Evolutionary conservation across 2,329 filamentous ascomycete species (phyloP), one percentile per base, ranked within the genome.

Genomic region (Periconia sp.): DNA sequence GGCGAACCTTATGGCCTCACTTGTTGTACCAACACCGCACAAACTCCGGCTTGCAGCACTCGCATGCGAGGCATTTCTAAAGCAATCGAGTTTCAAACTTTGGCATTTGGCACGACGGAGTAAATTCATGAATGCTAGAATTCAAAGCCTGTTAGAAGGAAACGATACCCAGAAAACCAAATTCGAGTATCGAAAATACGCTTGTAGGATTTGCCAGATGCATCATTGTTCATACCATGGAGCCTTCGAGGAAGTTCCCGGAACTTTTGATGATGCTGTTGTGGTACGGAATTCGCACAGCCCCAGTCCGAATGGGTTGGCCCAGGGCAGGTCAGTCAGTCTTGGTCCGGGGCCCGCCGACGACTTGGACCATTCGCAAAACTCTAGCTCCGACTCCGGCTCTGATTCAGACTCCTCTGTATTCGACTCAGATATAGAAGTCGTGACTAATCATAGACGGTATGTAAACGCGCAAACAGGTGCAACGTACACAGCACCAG

Each of bases 171-270:
- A 56, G 13, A 47, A 41, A 11, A 23, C 33, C 3, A 27, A 57
- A 6, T 65, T 63, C 40, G 54, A 51, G 9, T 72, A 63, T 44
- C 59, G 61, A n/a, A 52, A 47, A 13, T 43, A 53, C 11, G 53
- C 59, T 14, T 74, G 71, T 54, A 62, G 65, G 37, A 59, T 73
- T 8, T 74, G 71, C 52, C 64, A 70, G 41, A 43, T 67, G 68
- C 70, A 74, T 45, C 57, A 73, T 20, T 79, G 77, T 50, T 65
- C 69, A 1, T 71, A 71, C 31, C 77, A 79, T 52, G 77, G 77
- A 1, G 73, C 75, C 45, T 60, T 76, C 1, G 59, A 63, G 37
- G 73, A 79, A 27, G 20, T 54, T 8, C 62, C 64, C 37, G 49
- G 50, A 43, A 31, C 41, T 6, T 37, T 37, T 23, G 46, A 37